phyloP scores from a whole-genome alignment of 345 rosid species.

The Murraya koenigii region DNA sequence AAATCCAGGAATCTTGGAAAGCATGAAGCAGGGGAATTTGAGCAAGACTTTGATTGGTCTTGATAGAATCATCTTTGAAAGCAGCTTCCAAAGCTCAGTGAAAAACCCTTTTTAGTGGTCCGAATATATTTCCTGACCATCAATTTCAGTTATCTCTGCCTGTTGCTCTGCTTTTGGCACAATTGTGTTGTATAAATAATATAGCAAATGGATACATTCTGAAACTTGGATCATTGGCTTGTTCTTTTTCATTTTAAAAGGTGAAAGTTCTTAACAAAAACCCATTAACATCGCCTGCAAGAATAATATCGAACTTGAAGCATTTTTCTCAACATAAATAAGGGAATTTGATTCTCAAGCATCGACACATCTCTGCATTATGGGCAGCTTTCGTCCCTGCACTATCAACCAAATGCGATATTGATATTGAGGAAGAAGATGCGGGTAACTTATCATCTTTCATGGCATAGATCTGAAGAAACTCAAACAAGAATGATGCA shows the following conservation, averaged over 20 bases:
- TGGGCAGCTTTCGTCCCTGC: neutral
- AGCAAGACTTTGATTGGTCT: constrained; percentile 26
- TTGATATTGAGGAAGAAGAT: neutral
- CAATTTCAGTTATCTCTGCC: neutral
- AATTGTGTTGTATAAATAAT: neutral
- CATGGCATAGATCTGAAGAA: neutral
- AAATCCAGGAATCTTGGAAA: constrained; percentile 52
- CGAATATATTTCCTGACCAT: neutral
- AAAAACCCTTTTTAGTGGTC: constrained; percentile 20
- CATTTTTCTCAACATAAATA: constrained; percentile 47
- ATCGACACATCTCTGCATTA: neutral
- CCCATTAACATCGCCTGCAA: neutral
- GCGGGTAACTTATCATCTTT: neutral
- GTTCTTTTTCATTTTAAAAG: neutral
- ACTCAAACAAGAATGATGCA: neutral
- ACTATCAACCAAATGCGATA: neutral
- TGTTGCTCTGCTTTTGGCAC: neutral
- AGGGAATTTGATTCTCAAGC: constrained; percentile 71
- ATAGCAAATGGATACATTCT: neutral
- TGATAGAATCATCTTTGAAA: constrained; percentile 32
- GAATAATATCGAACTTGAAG: constrained; percentile 7
- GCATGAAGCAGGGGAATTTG: constrained; percentile 49
- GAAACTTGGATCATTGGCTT: neutral
- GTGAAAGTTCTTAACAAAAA: neutral
- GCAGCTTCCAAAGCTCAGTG: constrained; percentile 23